Conservation (phyloP, 768 basidiomycete species). For the Suillus bovinus region DNA sequence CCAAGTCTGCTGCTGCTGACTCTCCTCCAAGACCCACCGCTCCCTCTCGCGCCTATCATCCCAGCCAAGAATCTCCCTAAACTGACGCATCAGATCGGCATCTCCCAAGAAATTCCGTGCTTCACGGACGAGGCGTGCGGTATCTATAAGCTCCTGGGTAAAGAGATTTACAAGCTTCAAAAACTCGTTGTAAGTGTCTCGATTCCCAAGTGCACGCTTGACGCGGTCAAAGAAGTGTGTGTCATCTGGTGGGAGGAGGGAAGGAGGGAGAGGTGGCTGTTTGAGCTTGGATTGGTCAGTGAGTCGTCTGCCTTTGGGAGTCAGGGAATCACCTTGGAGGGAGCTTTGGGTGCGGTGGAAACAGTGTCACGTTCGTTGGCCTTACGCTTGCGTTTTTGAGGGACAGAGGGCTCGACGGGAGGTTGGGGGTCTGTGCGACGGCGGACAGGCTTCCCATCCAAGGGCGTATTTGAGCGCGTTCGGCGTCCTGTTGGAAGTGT, state of each 20-base stretch:
- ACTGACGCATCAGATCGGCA: conserved; percentile 76
- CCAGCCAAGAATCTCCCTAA: conserved; percentile 87
- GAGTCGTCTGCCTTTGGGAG: not conserved
- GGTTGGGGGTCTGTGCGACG: conserved; percentile 46
- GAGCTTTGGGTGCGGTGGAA: not conserved
- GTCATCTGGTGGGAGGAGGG: conserved; percentile 45
- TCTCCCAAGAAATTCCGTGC: conserved; percentile 75
- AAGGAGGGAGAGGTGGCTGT: conserved; percentile 21
- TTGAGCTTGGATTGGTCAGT: conserved; percentile 17
- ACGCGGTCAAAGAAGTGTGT: conserved; percentile 92
- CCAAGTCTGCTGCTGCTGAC: conserved; percentile 47
- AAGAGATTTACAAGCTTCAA: conserved; percentile 94
- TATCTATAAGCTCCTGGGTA: conserved; percentile 91
- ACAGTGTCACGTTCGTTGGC: conserved; percentile 34
- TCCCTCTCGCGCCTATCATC: conserved; percentile 71
- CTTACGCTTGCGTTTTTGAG: conserved; percentile 74
- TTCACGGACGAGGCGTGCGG: conserved; percentile 78
- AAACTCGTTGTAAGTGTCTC: conserved; percentile 90
- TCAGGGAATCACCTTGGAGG: conserved; percentile 2
- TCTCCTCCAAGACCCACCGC: conserved; percentile 47
- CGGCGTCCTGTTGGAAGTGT: conserved; percentile 29
- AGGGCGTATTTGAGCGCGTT: conserved; percentile 36
- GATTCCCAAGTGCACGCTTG: conserved; percentile 65
- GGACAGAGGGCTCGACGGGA: conserved; percentile 41
- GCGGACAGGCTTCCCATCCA: conserved; percentile 37